These are phyloP conservation scores for Alternaria sp. DNA, from an alignment of 2,329 filamentous ascomycete genomes.

Conservation along the genomic window DNA sequence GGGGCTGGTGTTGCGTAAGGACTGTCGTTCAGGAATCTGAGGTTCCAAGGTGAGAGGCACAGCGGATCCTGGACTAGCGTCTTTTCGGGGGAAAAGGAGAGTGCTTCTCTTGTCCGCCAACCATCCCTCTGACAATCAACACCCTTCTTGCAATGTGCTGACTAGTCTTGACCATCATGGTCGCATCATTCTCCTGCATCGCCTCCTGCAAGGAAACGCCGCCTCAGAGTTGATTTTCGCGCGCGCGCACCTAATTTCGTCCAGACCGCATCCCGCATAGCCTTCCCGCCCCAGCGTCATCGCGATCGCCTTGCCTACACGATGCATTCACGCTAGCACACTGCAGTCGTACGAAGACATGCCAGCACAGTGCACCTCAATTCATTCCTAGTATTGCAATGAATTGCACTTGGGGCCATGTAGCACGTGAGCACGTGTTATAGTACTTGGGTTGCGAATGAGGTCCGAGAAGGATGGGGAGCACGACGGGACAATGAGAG, in stretches of 20 bases:
- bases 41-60: slow-evolving; percentile 31
- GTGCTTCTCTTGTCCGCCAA: slow-evolving; percentile 24
- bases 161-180: slow-evolving; percentile 12
- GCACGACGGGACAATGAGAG: not conserved
- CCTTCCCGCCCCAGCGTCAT: slow-evolving; percentile 42
- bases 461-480: not conserved
- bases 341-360: slow-evolving; percentile 4
- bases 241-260: slow-evolving; percentile 18
- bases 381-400: not conserved
- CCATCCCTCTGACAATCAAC: slow-evolving; percentile 26
- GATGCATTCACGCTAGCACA: slow-evolving; percentile 16
- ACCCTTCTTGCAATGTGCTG: slow-evolving; percentile 17
- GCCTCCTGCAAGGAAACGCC: slow-evolving; percentile 3
- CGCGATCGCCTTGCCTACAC: slow-evolving; percentile 21
- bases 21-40: slow-evolving; percentile 35
- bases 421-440: slow-evolving; percentile 5
- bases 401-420: not conserved
- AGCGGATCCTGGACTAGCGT: slow-evolving; percentile 25
- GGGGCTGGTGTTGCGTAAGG: slow-evolving; percentile 37
- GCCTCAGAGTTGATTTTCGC: not conserved
- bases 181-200: slow-evolving; percentile 26
- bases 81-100: slow-evolving; percentile 27
- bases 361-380: not conserved
- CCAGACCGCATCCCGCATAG: slow-evolving; percentile 19
- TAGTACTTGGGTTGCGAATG: not conserved